Conservation (phyloP, 208 protist species). For the Crithidia expoeki region DNA sequence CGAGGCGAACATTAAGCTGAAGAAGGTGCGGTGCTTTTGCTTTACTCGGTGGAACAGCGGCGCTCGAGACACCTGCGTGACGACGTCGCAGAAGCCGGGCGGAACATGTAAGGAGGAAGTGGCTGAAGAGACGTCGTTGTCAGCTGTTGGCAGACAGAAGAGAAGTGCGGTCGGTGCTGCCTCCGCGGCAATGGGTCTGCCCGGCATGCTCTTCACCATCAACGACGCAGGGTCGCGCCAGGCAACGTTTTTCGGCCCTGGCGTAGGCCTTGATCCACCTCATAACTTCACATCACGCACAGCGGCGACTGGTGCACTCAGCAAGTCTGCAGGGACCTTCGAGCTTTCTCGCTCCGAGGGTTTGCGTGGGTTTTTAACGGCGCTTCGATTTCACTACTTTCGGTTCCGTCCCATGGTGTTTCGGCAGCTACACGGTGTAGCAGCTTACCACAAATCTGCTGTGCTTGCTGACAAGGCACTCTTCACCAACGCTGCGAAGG, state of each 20-base stretch:
- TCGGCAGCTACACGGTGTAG: slow-evolving; percentile 35
- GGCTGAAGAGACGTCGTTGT: no score
- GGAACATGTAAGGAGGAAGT: no score
- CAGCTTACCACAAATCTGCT: neutral
- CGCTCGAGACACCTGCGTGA: no score
- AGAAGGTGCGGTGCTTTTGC: slow-evolving; percentile 70
- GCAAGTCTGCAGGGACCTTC: neutral
- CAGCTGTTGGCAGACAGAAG: neutral
- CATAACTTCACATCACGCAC: neutral
- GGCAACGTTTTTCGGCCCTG: slow-evolving; percentile 79
- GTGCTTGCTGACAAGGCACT: neutral
- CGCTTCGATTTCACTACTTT: slow-evolving; percentile 76
- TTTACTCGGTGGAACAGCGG: slow-evolving; percentile 66
- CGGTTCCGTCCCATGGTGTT: slow-evolving; percentile 70
- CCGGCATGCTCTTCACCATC: slow-evolving; percentile 86
- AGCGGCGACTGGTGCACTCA: no score
- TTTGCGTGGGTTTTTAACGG: slow-evolving; percentile 48
- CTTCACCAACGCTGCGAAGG: neutral
- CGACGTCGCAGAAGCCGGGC: neutral
- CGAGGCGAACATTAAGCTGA: slow-evolving; percentile 76
- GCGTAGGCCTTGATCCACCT: neutral
- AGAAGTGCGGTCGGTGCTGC: slow-evolving; percentile 17
- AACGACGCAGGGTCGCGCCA: slow-evolving; percentile 74
- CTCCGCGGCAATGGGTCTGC: slow-evolving; percentile 80
- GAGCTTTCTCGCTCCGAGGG: slow-evolving; percentile 9